Conservation (phyloP, 257 asterid species). For the Solanum appendiculatum region DNA sequence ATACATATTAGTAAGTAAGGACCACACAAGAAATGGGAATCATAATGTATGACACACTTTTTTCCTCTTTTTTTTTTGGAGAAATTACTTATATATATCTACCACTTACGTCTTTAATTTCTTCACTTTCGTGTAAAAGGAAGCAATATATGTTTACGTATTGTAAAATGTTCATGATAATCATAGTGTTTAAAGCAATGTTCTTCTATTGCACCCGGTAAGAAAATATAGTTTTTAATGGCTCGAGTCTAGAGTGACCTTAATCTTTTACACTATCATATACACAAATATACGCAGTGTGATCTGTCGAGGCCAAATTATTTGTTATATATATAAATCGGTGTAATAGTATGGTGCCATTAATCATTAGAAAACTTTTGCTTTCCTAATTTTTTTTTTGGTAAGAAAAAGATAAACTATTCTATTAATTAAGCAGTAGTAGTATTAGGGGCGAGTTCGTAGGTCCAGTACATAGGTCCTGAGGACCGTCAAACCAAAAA, state of each 20-base stretch:
- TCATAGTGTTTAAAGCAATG: neutral
- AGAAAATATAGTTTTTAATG: neutral
- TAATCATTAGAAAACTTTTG: neutral
- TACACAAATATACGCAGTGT: neutral
- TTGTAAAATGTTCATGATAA: neutral
- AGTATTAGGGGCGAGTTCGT: too few relatives aligned
- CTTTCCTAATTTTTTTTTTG: too few relatives aligned
- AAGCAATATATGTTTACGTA: neutral
- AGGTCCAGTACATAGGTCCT: too few relatives aligned
- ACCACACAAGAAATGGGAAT: neutral
- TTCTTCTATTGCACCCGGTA: neutral
- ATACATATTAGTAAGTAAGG: neutral
- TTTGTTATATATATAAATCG: neutral
- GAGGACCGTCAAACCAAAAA: too few relatives aligned
- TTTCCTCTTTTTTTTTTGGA: neutral
- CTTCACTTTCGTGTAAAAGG: neutral
- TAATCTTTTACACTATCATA: neutral
- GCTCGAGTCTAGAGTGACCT: neutral
- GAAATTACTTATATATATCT: neutral
- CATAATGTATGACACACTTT: neutral
- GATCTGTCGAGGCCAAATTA: neutral
- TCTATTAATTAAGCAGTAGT: too few relatives aligned
- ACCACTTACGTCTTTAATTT: neutral
- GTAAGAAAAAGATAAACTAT: too few relatives aligned
- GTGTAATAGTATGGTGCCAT: neutral